phyloP scores from a whole-genome alignment of 176 grass and related monocot genomes.

The Aegilops umbellulata region DNA sequence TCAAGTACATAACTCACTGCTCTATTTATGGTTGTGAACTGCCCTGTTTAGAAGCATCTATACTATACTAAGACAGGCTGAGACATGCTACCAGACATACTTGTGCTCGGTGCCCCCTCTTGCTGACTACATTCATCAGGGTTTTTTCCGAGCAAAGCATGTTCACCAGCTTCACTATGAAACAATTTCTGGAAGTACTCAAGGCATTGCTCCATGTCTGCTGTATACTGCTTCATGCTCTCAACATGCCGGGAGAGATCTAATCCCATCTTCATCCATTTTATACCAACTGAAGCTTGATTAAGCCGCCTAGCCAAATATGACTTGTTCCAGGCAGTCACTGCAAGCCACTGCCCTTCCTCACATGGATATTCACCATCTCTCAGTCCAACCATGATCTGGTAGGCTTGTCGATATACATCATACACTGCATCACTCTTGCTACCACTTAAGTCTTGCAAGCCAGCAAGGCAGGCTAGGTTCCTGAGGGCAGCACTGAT shows the following conservation, averaged over 20 bases:
- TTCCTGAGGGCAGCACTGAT: constrained; percentile 68
- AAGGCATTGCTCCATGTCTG: constrained; percentile 63
- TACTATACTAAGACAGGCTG: constrained; percentile 66
- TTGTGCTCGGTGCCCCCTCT: constrained; percentile 35
- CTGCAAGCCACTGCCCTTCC: constrained; percentile 83
- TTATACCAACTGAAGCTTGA: constrained; percentile 58
- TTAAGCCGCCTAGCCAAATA: constrained; percentile 47
- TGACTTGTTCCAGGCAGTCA: constrained; percentile 84
- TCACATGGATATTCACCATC: constrained; percentile 74
- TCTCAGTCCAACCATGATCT: constrained; percentile 83
- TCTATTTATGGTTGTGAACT: constrained; percentile 31
- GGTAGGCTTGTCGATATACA: constrained; percentile 73
- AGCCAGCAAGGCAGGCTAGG: constrained; percentile 57
- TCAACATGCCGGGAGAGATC: constrained; percentile 69
- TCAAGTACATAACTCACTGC: constrained; percentile 27
- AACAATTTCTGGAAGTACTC: constrained; percentile 51
- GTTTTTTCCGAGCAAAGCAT: not conserved
- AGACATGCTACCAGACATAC: constrained; percentile 41
- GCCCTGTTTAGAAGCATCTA: constrained; percentile 19
- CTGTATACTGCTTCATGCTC: constrained; percentile 63
- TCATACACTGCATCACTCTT: constrained; percentile 65
- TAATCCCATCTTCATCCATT: constrained; percentile 88
- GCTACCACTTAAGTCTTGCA: constrained; percentile 48
- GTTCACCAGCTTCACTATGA: constrained; percentile 35
- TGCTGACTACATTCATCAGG: constrained; percentile 37